Conservation (phyloP, 208 protist genomes). For the Entamoeba moshkovskii region DNA sequence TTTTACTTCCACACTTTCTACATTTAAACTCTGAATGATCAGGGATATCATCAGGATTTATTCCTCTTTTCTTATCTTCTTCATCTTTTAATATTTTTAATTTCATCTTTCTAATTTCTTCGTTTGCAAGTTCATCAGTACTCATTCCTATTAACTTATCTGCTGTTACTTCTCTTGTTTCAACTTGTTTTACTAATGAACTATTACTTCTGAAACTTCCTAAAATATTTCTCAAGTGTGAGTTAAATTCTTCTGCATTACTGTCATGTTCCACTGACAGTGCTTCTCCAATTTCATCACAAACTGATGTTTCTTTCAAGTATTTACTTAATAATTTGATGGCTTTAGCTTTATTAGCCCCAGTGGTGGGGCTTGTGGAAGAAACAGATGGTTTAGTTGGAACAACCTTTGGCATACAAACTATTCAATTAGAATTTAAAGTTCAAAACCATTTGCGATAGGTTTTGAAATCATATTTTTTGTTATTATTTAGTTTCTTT, state of each 20-base stretch:
- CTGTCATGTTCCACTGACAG: not conserved
- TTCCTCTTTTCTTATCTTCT: not conserved
- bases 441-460: no score
- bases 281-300: not conserved
- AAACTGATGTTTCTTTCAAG: not conserved
- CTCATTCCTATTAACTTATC: not conserved
- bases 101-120: not conserved
- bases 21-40: not conserved
- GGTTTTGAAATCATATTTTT: no score
- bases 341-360: not conserved
- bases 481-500: no score
- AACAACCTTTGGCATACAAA: not conserved
- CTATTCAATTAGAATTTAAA: no score
- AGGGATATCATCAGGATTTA: not conserved
- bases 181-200: not conserved
- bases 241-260: not conserved
- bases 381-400: not conserved
- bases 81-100: not conserved
- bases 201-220: not conserved
- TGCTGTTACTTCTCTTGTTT: not conserved
- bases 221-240: not conserved
- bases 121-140: not conserved
- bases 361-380: not conserved
- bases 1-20: not conserved
- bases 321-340: not conserved